Evolutionary conservation across 805 yeast species (phyloP), one percentile per base, ranked within the genome.

Genomic region (Yarrowia porcina): DNA sequence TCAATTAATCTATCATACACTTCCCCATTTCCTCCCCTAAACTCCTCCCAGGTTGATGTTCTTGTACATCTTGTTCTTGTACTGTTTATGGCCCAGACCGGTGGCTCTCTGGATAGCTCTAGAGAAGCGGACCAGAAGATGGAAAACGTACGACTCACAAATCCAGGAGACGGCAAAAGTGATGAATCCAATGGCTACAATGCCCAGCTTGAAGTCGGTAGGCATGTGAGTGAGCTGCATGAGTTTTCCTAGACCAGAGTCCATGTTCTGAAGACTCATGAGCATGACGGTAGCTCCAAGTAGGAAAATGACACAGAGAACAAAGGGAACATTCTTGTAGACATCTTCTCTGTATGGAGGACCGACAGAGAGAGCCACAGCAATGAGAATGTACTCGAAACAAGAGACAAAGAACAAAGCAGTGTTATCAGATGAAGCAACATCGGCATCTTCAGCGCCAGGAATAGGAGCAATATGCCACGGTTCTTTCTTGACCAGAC

Each of bases 281-380:
- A 90, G 75, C 3, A 73, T 60, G 0, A 79, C 65, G 15, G 93
- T 85, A 10, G 85, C 64, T 5, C 77, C 54, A 0, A 81, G 63
- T 0, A 96, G 82, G 0, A 77, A 64, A 0, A 77, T 66, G 42
- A 89, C 78, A 59, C 91, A 90, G 1, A 77, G 41, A 59, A 94
- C 76, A 71, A 91, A 93, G 7, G 96, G 96, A 11, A 67, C 57
- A 66, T 78, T 94, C 65, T 84, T 79, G 27, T 76, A 73, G 68
- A 87, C 82, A 1, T 92, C 86, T 70, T 89, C 87, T 63, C 99
- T 80, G 73, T 90, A 94, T 20, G 99, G 99, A 9, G 94, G 92
- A 0, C 99, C 99, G 12, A 83, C 89, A 18, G 96, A 88, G 64
- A 94, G 77, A n/a, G 91, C 83, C 30, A 90, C 75, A 0, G 97